Evolutionary conservation across 345 rosid species (phyloP).

Genomic region (Lepidium didymum): DNA sequence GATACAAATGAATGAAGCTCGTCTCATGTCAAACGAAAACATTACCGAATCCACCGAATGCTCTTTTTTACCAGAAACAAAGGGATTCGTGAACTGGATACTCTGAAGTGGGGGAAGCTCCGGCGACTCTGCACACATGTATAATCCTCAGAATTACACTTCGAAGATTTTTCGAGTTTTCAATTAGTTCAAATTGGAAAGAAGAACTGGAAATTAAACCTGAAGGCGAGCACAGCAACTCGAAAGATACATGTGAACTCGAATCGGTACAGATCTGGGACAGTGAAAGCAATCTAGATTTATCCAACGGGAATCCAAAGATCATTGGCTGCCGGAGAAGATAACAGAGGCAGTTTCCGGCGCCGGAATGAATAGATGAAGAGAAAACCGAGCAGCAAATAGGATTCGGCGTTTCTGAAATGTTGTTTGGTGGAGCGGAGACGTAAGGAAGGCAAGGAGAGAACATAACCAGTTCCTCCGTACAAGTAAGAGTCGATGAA

Average conservation of each 20-base stretch:
- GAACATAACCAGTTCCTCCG: conserved; percentile 50
- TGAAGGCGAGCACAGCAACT: conserved; percentile 46
- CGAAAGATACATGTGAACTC: conserved; percentile 24
- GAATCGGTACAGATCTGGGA: conserved; percentile 38
- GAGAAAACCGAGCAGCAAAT: conserved; percentile 61
- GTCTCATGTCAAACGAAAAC: conserved; percentile 6
- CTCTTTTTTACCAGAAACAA: conserved; percentile 23
- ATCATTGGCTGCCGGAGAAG: conserved; percentile 52
- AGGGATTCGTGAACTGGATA: conserved; percentile 29
- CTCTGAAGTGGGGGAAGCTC: conserved; percentile 43
- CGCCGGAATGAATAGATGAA: conserved; percentile 28
- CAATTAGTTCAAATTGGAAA: background rate
- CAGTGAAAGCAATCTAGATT: conserved; percentile 47
- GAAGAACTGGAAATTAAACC: background rate
- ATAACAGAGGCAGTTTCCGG: conserved; percentile 64
- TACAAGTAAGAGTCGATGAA: conserved; percentile 30
- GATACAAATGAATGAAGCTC: background rate
- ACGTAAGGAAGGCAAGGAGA: conserved; percentile 75
- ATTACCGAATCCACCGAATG: background rate
- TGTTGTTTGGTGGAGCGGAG: conserved; percentile 55
- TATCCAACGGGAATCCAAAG: conserved; percentile 73
- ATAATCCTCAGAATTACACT: background rate
- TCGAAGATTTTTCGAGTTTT: background rate
- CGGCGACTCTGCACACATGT: conserved; percentile 27
- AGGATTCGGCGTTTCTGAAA: conserved; percentile 30